Evolutionary conservation across 192 early-diverging fungal species (phyloP), one percentile per base, ranked within the genome.

Genomic region (Backusella tarrabulga): DNA sequence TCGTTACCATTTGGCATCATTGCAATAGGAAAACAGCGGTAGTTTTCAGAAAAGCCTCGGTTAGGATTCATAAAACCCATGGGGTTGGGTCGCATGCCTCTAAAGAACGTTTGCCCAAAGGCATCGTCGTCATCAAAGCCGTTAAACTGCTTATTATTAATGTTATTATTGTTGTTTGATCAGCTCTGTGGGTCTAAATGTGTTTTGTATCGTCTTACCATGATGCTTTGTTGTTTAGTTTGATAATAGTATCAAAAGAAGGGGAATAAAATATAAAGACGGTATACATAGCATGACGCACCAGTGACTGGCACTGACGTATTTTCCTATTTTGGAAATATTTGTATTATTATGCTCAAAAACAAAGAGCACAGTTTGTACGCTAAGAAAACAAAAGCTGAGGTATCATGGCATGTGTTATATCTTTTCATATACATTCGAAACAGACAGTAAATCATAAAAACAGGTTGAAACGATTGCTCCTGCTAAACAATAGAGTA

Each of bases 1-100:
- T 93, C 93, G 73, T 89, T 91, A 15, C 91, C 90, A 41, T 87
- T 83, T 79, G 83, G 86, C 90, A 94, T 90, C 90, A 94, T 90
- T 19, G 88, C 88, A 4, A 94, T 87, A 50, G 94, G 90, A 78
- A 89, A 96, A 80, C 90, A 92, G 21, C 91, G 86, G 75, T 88
- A 90, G 68, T 72, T 83, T 73, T 90, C 89, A 17, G 73, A 76
- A 67, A 90, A 90, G 2, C 78, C 81, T 52, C 83, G 34, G 56
- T 84, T 84, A 12, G 79, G 79, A 17, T 80, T 80, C 56, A 80
- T 34, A 29, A 84, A 69, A n/a, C 71, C 73, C 38, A 77, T 35
- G 34, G 44, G 50, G 41, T 74, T 56, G 15, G 71, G 71, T 12
- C 78, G 78, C 36, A 76, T 44, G 46, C 75, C 67, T 19, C 73